These are phyloP conservation scores for Zygosaccharomyces pseudobailii DNA, from an alignment of 1,139 yeast species.

Conservation along the genomic window DNA sequence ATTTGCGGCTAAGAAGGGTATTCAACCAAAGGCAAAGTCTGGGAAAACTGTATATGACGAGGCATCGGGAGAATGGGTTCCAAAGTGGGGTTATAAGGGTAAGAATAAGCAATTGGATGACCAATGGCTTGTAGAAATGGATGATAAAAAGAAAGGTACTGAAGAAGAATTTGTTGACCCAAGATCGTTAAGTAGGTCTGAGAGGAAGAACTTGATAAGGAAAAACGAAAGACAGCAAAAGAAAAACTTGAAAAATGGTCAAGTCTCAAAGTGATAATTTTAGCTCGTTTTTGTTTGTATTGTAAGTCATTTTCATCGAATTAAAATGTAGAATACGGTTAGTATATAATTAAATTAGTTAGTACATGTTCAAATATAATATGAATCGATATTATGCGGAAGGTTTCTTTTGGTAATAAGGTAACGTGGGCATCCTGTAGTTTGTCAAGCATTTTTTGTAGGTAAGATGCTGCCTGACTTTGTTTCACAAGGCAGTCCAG, in stretches of 20 bases:
- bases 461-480: too few relatives aligned
- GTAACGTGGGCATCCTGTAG: too few relatives aligned
- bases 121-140: conserved; percentile 96
- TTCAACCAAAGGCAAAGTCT: conserved; percentile 80
- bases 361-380: too few relatives aligned
- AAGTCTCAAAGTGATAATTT: conserved; percentile 6
- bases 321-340: not conserved
- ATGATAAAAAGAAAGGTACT: conserved; percentile 63
- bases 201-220: conserved; percentile 79
- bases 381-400: too few relatives aligned
- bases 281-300: not conserved
- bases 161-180: conserved; percentile 80
- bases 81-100: conserved; percentile 98
- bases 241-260: conserved; percentile 53
- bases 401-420: too few relatives aligned
- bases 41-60: conserved; percentile 92
- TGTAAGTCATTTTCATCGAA: not conserved
- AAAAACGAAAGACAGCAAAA: conserved; percentile 85
- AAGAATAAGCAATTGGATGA: conserved; percentile 78
- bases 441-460: too few relatives aligned
- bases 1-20: conserved; percentile 94
- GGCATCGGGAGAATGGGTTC: conserved; percentile 89
- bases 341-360: not conserved
- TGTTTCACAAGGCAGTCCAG: too few relatives aligned
- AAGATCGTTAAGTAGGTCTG: conserved; percentile 70